Evolutionary conservation across 768 basidiomycete species (phyloP).

Genomic region (Tubosaeta sp.): DNA sequence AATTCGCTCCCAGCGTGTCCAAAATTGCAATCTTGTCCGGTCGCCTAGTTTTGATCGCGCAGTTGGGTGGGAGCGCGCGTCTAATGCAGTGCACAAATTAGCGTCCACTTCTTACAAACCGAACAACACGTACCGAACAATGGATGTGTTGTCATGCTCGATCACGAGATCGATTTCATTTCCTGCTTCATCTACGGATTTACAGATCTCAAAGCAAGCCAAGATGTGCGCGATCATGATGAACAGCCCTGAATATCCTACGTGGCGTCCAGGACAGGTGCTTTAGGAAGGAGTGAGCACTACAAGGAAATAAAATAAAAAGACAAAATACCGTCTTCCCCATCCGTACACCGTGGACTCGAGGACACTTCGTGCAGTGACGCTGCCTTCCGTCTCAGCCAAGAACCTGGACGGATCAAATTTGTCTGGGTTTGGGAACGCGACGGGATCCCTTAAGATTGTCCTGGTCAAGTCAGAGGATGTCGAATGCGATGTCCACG

Average conservation of each 20-base stretch:
- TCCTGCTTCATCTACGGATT: neutral
- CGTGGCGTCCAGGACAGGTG: neutral
- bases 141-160: neutral
- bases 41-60: neutral
- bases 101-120: neutral
- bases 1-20: neutral
- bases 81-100: neutral
- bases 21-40: neutral
- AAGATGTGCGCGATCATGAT: conserved; percentile 1
- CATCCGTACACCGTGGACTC: neutral
- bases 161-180: neutral
- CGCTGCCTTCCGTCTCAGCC: neutral
- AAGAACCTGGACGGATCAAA: neutral
- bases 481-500: neutral
- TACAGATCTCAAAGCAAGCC: neutral
- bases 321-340: neutral
- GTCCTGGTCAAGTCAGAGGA: neutral
- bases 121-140: neutral
- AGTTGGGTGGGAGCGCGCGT: neutral
- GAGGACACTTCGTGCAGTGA: neutral
- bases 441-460: neutral
- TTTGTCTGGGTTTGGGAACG: neutral
- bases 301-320: neutral
- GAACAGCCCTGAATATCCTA: neutral
- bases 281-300: neutral